Evolutionary conservation across 495 filamentous ascomycete genomes (phyloP).

Genomic region (Aspergillus heteromorphus): DNA sequence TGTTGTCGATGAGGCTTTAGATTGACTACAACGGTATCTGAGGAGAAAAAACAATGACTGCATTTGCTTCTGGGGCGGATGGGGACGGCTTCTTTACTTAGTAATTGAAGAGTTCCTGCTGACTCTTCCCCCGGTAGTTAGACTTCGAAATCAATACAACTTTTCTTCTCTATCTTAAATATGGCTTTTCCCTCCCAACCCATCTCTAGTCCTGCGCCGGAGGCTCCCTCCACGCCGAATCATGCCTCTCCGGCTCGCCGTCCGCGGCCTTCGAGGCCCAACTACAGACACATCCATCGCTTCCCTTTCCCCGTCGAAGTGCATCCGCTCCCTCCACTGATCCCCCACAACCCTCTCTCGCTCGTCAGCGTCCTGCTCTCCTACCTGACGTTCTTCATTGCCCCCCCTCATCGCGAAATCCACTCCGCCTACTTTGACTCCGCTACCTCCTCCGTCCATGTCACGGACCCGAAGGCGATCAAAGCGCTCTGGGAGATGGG

Average conservation of each 20-base stretch:
- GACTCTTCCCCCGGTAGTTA: slow-evolving; percentile 23
- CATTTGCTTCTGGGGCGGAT: slow-evolving; percentile 5
- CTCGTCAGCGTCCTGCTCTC: slow-evolving; percentile 70
- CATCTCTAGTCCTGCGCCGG: slow-evolving; percentile 10
- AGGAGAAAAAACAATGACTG: slow-evolving; percentile 42
- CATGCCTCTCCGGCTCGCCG: slow-evolving; percentile 21
- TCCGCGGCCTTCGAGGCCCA: slow-evolving; percentile 50
- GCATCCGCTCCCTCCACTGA: slow-evolving; percentile 76
- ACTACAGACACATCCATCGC: slow-evolving; percentile 66
- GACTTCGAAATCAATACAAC: slow-evolving; percentile 9
- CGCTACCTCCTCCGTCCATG: slow-evolving; percentile 76
- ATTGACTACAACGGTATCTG: slow-evolving; percentile 99
- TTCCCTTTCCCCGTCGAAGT: slow-evolving; percentile 73
- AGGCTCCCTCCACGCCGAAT: slow-evolving; percentile 12
- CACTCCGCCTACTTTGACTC: slow-evolving; percentile 72
- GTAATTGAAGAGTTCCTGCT: slow-evolving; percentile 21
- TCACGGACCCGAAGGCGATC: slow-evolving; percentile 69
- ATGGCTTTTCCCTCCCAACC: slow-evolving; percentile 13
- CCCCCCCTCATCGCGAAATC: slow-evolving; percentile 62
- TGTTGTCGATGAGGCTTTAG: slow-evolving; percentile 65
- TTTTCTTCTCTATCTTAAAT: background rate
- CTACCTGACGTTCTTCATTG: slow-evolving; percentile 67
- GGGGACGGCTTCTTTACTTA: background rate
- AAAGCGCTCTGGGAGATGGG: slow-evolving; percentile 88
- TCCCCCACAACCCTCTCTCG: slow-evolving; percentile 89